Evolutionary conservation across 305 asterid species (phyloP), one percentile per base, ranked within the genome.

Genomic region (Rubia peregrina): DNA sequence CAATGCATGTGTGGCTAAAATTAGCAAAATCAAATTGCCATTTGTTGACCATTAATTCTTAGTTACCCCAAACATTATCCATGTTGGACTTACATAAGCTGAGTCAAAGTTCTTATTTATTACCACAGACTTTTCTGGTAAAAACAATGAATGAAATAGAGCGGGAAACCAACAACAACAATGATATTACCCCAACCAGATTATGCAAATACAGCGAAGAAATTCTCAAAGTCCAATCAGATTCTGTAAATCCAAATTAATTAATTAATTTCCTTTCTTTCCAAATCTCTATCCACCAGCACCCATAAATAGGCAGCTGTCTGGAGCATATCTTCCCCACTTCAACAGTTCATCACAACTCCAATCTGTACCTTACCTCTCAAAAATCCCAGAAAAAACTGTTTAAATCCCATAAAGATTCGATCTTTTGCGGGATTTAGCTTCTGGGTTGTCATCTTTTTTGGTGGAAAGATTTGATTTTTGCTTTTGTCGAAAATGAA

Each of bases 401-500:
- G 26, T n/a, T 1, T n/a, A 53, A 68, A 36, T 66, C 72, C 56
- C 71, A 55, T 11, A 21, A 62, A 62, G 60, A 44, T 59, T 73
- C 51, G 13, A 24, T 26, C 68, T 74, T 63, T 67, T 21, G 1
- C 2, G 36, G 22, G 41, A n/a, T n/a, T 1, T 30, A 51, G 57
- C 7, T 16, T 49, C 57, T 49, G 57, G 57, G 57, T 19, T 49
- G 57, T 51, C 59, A 46, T 26, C 14, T 56, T 56, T 10, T 13
- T 24, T 9, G 41, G 2, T 33, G 40, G 6, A 44, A 49, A 46
- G 42, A 36, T 63, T 64, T 51, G 70, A 38, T 65, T 71, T 71
- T 65, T 61, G n/a, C 75, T 57, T 46, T 55, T 7, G 33, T 78
- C 0, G 81, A 80, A 80, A 78, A 79, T 86, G 80, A 88, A 88